Percentiles rank a stretch among this genome's conserved stretches.
phyloP scores from a whole-genome alignment of 2,329 filamentous ascomycete species.

The Aspergillus pseudoglaucus region DNA sequence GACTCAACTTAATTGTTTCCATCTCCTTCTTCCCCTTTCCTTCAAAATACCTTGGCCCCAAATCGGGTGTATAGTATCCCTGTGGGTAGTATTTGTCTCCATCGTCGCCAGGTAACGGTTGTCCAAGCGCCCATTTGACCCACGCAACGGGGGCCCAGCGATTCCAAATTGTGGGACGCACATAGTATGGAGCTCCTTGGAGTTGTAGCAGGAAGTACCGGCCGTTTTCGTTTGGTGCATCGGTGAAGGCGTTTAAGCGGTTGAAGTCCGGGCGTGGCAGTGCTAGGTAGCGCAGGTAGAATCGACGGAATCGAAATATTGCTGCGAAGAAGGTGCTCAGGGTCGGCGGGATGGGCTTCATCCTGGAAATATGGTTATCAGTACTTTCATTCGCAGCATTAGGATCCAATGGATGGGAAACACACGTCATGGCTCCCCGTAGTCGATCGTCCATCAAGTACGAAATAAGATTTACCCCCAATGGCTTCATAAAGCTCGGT shows the following conservation, averaged over 20 bases:
- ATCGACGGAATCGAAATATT: conserved; percentile 47
- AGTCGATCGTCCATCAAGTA: conserved; percentile 59
- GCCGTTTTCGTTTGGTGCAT: conserved; percentile 49
- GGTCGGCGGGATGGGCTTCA: conserved; percentile 27
- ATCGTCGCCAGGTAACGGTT: conserved; percentile 43
- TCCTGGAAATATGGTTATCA: conserved; percentile 18
- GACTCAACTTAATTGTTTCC: conserved; percentile 32
- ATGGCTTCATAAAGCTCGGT: conserved; percentile 36
- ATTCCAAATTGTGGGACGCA: conserved; percentile 52
- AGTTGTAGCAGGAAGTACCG: conserved; percentile 48
- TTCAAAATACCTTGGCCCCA: conserved; percentile 54
- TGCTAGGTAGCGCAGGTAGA: conserved; percentile 51
- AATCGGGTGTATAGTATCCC: conserved; percentile 48
- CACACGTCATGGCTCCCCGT: conserved; percentile 58
- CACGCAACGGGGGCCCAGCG: conserved; percentile 55
- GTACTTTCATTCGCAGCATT: not conserved
- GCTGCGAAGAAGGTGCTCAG: conserved; percentile 35
- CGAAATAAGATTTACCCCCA: conserved; percentile 46
- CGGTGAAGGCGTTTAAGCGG: conserved; percentile 35
- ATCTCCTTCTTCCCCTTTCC: conserved; percentile 41
- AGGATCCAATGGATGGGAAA: not conserved
- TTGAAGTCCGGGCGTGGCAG: conserved; percentile 50
- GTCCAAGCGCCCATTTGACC: conserved; percentile 40
- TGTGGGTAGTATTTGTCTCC: conserved; percentile 42
- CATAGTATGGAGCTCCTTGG: conserved; percentile 60